Conservation (phyloP, 345 rosid species). For the Pistacia atlantica region DNA sequence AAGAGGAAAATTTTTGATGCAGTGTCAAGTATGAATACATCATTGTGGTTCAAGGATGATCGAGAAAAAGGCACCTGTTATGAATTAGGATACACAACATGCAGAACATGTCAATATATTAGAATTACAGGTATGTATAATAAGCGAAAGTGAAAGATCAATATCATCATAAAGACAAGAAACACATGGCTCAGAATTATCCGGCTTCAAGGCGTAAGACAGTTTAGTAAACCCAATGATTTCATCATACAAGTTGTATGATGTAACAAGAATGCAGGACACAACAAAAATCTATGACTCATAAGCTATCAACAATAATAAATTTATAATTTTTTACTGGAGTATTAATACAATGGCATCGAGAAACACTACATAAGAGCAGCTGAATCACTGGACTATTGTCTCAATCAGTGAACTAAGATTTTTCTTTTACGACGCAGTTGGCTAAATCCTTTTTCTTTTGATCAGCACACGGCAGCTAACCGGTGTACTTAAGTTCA, state of each 20-base stretch:
- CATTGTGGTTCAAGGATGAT: slow-evolving; percentile 78
- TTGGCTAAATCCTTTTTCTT: not conserved
- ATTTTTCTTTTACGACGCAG: not conserved
- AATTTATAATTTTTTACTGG: not conserved
- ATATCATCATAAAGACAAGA: not conserved
- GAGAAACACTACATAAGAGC: not conserved
- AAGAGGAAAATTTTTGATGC: slow-evolving; percentile 83
- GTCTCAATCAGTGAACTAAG: not conserved
- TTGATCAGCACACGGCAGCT: not conserved
- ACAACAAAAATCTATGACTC: not conserved
- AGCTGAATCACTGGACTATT: not conserved
- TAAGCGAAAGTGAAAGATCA: not conserved
- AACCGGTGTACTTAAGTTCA: not conserved
- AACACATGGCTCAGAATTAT: not conserved
- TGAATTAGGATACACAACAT: slow-evolving; percentile 13
- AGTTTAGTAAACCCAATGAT: not conserved
- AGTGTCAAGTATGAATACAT: slow-evolving; percentile 78
- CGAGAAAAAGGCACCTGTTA: slow-evolving; percentile 77
- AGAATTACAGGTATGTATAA: too few relatives aligned
- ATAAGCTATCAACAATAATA: not conserved
- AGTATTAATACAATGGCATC: not conserved
- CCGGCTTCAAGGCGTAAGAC: not conserved
- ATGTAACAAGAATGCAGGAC: too few relatives aligned
- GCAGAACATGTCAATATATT: slow-evolving; percentile 7
- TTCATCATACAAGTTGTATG: too few relatives aligned